Conservation (phyloP, 2,329 filamentous ascomycete species). For the Colletotrichum plurivorum region DNA sequence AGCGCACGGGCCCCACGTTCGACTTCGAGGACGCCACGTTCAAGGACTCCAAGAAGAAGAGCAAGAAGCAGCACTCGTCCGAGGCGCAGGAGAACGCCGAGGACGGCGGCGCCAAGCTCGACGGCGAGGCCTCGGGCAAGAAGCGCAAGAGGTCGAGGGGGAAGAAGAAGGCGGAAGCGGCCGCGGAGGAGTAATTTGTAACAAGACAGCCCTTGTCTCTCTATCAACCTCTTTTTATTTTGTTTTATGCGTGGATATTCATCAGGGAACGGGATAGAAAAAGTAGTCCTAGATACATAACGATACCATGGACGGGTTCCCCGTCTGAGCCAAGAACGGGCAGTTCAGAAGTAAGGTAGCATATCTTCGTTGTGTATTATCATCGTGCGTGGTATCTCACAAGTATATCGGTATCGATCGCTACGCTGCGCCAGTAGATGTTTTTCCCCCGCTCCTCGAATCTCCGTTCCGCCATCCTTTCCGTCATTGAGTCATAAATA, state of each 20-base stretch:
- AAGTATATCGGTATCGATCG: conserved; percentile 29
- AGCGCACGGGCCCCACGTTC: conserved; percentile 69
- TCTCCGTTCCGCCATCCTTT: conserved; percentile 11
- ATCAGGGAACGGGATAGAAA: conserved; percentile 17
- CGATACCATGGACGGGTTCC: conserved; percentile 34
- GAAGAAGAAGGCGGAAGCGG: conserved; percentile 54
- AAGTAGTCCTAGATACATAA: conserved; percentile 30
- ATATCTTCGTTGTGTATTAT: conserved; percentile 16
- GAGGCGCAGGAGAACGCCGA: conserved; percentile 46
- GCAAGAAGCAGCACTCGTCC: conserved; percentile 40
- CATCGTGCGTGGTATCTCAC: conserved; percentile 28
- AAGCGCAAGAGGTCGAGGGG: conserved; percentile 68
- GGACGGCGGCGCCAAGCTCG: conserved; percentile 48
- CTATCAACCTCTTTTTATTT: background rate
- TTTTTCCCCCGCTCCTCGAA: conserved; percentile 11
- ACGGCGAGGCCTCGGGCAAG: conserved; percentile 51
- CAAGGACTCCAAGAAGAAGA: conserved; percentile 43
- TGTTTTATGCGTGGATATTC: conserved; percentile 8
- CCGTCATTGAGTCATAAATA: conserved; percentile 23
- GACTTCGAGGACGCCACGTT: conserved; percentile 62
- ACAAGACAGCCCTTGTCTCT: background rate
- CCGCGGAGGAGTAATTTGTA: conserved; percentile 15
- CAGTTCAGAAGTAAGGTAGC: background rate
- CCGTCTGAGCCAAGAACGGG: background rate
- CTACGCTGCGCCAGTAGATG: conserved; percentile 10